These are phyloP conservation scores for Verticillium longisporum DNA, from an alignment of 2,329 filamentous ascomycete species.

Conservation along the genomic window DNA sequence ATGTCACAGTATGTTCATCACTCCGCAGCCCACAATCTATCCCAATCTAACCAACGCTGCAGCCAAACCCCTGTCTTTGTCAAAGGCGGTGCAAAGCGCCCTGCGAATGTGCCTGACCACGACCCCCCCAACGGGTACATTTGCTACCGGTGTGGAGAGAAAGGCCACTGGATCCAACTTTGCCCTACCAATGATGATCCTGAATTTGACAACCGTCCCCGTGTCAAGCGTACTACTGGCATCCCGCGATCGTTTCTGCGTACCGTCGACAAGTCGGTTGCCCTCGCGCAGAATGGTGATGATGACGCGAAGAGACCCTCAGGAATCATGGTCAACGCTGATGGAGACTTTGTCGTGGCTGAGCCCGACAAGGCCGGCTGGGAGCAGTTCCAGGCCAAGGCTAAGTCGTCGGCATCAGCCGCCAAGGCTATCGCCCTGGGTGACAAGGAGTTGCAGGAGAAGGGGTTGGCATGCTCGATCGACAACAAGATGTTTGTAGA, in stretches of 20 bases:
- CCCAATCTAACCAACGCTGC: constrained; percentile 15
- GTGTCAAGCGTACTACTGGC: constrained; percentile 92
- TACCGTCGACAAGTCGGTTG: constrained; percentile 85
- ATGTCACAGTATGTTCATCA: constrained; percentile 64
- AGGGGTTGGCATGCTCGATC: constrained; percentile 85
- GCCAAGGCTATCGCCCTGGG: constrained; percentile 70
- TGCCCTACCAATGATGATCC: constrained; percentile 99
- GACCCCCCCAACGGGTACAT: constrained; percentile 91
- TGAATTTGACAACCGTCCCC: constrained; percentile 85
- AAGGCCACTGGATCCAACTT: constrained; percentile 98
- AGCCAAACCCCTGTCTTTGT: constrained; percentile 56
- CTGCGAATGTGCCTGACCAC: constrained; percentile 78
- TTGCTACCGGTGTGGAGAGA: constrained; percentile 92
- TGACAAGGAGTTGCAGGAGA: constrained; percentile 82
- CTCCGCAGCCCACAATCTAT: neutral
- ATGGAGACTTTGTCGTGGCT: constrained; percentile 95
- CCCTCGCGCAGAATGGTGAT: constrained; percentile 64
- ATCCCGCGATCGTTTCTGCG: constrained; percentile 94
- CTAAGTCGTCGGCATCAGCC: constrained; percentile 76
- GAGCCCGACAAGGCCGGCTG: constrained; percentile 92
- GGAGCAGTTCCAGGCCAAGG: constrained; percentile 95
- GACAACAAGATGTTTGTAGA: constrained; percentile 98
- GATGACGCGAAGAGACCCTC: constrained; percentile 77
- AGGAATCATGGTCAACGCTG: constrained; percentile 94
- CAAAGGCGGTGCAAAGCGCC: constrained; percentile 57